Evolutionary conservation across 1,284 basidiomycete species (phyloP), one percentile per base, ranked within the genome.

Genomic region (Athelia sp.): DNA sequence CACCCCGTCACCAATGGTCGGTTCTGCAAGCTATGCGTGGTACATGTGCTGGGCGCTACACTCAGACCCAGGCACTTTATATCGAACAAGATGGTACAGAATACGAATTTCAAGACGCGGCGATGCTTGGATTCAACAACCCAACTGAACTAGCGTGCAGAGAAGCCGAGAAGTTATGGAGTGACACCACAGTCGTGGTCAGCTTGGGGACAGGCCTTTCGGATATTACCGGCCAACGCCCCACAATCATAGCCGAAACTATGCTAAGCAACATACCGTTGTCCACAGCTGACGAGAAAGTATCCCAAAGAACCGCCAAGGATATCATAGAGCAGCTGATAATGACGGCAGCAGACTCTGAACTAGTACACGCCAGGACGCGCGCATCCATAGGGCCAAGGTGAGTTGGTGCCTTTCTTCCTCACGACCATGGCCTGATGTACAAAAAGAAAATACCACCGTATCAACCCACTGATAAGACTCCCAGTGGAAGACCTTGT

Each of bases 161-260:
- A 21, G 46, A 47, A 10, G 19, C 4, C 4, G 15, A 13, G 24
- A 43, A 34, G n/a, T n/a, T 34, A 11, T 34, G 32, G 32, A 11
- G 11, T 11, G 32, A 34, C 32, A n/a, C n/a, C n/a, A 35, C 32
- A 17, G 38, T 47, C 6, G 10, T 47, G n/a, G 46, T 47, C 46
- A 47, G 46, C 22, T 17, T 47, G 6, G 46, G 46, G 13, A 43
- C 13, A 36, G 46, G 46, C 4, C 36, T 47, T 23, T 43, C 46
- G n/a, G 38, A 40, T n/a, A n/a, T n/a, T n/a, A n/a, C n/a, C n/a
- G n/a, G n/a, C n/a, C n/a, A n/a, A n/a, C n/a, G n/a, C n/a, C n/a
- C n/a, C n/a, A n/a, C n/a, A 22, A 29, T 22, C 32, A 34, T n/a
- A 34, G 32, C 11, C n/a, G n/a, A n/a, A 34, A 34, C 32, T 34